Percentiles rank a stretch among this genome's conserved stretches.
Conservation (phyloP, 768 basidiomycete species). For the Cubamyces lactineus region DNA sequence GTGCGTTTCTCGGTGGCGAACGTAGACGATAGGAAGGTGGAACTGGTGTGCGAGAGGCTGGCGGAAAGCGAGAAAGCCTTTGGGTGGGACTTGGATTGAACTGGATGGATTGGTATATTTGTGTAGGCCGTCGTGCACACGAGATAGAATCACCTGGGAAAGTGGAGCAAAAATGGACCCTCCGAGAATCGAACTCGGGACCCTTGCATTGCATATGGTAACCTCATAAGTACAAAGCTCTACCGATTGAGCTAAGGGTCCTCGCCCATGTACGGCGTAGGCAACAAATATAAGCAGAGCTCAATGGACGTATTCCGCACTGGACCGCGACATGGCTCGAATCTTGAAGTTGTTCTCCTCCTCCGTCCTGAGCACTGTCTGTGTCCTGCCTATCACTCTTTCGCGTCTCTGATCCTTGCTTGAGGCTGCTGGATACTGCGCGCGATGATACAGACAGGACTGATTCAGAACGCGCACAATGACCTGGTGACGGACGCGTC, state of each 20-base stretch:
- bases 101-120: background rate
- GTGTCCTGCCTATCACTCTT: background rate
- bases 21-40: constrained; percentile 64
- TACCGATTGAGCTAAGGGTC: constrained; percentile 66
- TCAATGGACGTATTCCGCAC: background rate
- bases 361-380: background rate
- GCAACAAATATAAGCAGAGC: too few species aligned
- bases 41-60: constrained; percentile 55
- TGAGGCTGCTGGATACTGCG: too few species aligned
- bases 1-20: constrained; percentile 83
- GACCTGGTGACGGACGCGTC: constrained; percentile 85
- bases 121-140: too few species aligned
- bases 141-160: background rate
- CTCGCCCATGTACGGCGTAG: too few species aligned
- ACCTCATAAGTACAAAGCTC: constrained; percentile 67
- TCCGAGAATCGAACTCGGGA: constrained; percentile 68
- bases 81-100: constrained; percentile 40
- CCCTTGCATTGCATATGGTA: constrained; percentile 55
- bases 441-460: constrained; percentile 77
- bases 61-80: constrained; percentile 42
- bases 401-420: too few species aligned
- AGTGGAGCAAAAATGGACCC: constrained; percentile 45
- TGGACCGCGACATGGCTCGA: background rate
- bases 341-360: background rate
- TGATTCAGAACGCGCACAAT: constrained; percentile 76